Percentiles rank a stretch among this genome's conserved stretches.
Conservation (phyloP, 345 rosid genomes). For the Syzygium oleosum region DNA sequence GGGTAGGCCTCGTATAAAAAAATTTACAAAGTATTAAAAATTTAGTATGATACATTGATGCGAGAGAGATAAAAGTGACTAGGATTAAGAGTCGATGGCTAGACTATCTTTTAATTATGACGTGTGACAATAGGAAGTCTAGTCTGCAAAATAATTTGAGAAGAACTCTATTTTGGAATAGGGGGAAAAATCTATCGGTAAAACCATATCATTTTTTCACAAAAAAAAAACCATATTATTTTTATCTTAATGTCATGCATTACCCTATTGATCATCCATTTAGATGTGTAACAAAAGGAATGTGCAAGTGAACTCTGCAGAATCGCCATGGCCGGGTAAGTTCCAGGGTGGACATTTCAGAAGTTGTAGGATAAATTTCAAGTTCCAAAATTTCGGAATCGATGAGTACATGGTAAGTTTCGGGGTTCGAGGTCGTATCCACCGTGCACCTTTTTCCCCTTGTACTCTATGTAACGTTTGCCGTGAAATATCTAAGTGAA, state of each 20-base stretch:
- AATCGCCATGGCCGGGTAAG: background rate
- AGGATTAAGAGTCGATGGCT: background rate
- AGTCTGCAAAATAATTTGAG: background rate
- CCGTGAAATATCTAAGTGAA: background rate
- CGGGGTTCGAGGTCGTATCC: background rate
- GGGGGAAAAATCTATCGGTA: too few relatives aligned
- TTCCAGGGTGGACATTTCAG: background rate
- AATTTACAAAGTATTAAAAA: background rate
- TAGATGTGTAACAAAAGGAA: too few relatives aligned
- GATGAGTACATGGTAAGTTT: background rate
- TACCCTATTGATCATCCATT: too few relatives aligned
- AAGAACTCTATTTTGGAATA: background rate
- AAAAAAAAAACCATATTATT: too few relatives aligned
- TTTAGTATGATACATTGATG: background rate
- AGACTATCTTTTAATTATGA: background rate
- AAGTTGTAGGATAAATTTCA: accelerated
- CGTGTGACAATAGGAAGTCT: background rate
- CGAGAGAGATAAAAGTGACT: background rate
- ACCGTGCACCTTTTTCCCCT: background rate
- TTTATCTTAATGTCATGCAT: too few relatives aligned
- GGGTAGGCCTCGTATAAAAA: background rate
- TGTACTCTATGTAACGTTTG: background rate
- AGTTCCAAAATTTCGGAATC: background rate
- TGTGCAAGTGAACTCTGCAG: too few relatives aligned
- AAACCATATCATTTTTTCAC: too few relatives aligned